Evolutionary conservation across 495 filamentous ascomycete genomes (phyloP).

Genomic region (Xanthoparmelia taractica): DNA sequence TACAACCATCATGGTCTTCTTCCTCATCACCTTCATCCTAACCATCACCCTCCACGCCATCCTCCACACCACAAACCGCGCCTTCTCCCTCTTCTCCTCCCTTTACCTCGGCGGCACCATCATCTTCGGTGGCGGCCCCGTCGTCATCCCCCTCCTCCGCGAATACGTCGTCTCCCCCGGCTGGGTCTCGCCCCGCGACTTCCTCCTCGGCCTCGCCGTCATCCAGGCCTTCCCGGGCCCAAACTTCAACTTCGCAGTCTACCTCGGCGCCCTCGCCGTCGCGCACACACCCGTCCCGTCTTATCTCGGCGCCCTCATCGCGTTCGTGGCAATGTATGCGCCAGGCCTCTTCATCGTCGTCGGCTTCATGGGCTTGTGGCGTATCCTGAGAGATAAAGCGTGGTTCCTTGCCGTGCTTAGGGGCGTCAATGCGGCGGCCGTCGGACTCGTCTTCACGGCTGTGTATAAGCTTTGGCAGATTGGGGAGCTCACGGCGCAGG

Average conservation of each 20-base stretch:
- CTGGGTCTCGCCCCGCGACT: conserved; percentile 73
- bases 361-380: conserved; percentile 66
- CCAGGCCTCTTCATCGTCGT: conserved; percentile 61
- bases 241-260: conserved; percentile 85
- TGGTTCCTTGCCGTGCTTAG: conserved; percentile 52
- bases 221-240: conserved; percentile 81
- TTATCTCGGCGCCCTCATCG: conserved; percentile 54
- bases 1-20: conserved; percentile 44
- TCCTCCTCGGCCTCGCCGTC: conserved; percentile 73
- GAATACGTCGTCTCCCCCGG: conserved; percentile 73
- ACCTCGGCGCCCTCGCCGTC: conserved; percentile 57
- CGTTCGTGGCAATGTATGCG: conserved; percentile 61
- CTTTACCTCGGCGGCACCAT: conserved; percentile 85
- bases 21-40: conserved; percentile 59
- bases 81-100: conserved; percentile 64
- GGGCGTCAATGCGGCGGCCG: conserved; percentile 68
- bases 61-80: conserved; percentile 35
- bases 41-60: conserved; percentile 45
- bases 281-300: conserved; percentile 34
- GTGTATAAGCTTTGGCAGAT: conserved; percentile 81
- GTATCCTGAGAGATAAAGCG: conserved; percentile 43
- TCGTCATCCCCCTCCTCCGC: conserved; percentile 73
- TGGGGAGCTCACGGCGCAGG: conserved; percentile 53
- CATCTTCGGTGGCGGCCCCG: conserved; percentile 80
- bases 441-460: conserved; percentile 74